These are phyloP conservation scores for Clavariopsis aquatica DNA, from an alignment of 495 filamentous ascomycete species.

Conservation along the genomic window DNA sequence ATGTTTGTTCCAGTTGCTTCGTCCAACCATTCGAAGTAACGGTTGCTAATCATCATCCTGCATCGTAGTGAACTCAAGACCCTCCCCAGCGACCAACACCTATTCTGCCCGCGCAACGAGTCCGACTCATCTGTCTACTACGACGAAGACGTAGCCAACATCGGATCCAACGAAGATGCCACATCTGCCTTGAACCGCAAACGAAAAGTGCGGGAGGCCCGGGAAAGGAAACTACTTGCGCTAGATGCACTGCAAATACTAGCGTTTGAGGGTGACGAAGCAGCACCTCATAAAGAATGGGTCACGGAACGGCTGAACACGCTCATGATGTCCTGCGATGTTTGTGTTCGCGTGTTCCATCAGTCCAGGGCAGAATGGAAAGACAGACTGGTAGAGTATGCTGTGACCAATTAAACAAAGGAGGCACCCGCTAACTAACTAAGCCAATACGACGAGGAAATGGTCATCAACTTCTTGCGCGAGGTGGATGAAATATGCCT, in stretches of 20 bases:
- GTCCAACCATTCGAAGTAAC: not conserved
- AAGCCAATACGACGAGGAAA: constrained; percentile 62
- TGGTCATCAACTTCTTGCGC: constrained; percentile 57
- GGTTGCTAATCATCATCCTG: constrained; percentile 8
- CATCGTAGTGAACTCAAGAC: constrained; percentile 37
- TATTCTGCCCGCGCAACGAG: constrained; percentile 45
- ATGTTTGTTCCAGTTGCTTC: constrained; percentile 2
- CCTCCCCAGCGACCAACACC: constrained; percentile 42
- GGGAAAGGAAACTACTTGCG: constrained; percentile 56
- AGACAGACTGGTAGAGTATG: constrained; percentile 53
- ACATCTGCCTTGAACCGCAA: constrained; percentile 19
- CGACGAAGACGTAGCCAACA: constrained; percentile 42
- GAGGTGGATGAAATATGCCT: constrained; percentile 62
- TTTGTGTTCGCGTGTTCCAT: constrained; percentile 81
- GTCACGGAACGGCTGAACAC: constrained; percentile 57
- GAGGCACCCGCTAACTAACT: constrained; percentile 23
- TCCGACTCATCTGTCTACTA: constrained; percentile 40
- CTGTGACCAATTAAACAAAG: not conserved
- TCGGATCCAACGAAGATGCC: constrained; percentile 14
- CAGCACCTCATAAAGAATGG: constrained; percentile 59
- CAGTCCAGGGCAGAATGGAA: constrained; percentile 64
- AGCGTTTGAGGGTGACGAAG: constrained; percentile 63
- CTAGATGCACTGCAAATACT: constrained; percentile 68
- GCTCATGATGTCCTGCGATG: constrained; percentile 69
- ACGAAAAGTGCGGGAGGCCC: constrained; percentile 50